Conservation (phyloP, 139 green algal species). For the Raphidocelis subcapitata region DNA sequence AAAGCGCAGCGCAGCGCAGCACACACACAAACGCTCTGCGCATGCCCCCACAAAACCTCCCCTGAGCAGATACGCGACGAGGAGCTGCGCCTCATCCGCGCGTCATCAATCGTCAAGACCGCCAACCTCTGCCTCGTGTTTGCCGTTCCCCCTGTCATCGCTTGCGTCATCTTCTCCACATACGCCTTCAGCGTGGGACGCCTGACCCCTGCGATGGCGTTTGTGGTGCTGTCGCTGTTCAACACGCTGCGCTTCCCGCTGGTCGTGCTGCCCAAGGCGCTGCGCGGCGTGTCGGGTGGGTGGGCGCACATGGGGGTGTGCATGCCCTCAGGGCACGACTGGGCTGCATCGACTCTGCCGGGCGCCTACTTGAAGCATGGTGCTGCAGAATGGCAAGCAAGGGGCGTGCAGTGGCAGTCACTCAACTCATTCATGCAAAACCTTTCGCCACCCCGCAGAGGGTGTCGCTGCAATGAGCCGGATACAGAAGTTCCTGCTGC, state of each 20-base stretch:
- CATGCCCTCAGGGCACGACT: too few species aligned
- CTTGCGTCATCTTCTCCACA: constrained; percentile 57
- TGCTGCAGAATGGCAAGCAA: too few species aligned
- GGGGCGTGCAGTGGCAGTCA: too few species aligned
- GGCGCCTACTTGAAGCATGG: too few species aligned
- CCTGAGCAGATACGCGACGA: constrained; percentile 37
- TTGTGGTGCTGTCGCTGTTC: constrained; percentile 78
- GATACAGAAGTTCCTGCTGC: constrained; percentile 57
- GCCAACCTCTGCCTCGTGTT: constrained; percentile 72
- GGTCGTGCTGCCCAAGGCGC: constrained; percentile 74
- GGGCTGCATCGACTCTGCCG: too few species aligned
- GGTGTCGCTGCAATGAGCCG: constrained; percentile 40
- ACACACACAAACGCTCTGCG: too few species aligned
- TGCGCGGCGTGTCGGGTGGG: constrained; percentile 51
- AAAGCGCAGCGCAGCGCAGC: too few species aligned
- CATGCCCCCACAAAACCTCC: too few species aligned
- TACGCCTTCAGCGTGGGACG: constrained; percentile 51
- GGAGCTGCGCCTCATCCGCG: constrained; percentile 42
- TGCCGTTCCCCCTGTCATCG: constrained; percentile 53
- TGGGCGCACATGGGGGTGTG: too few species aligned
- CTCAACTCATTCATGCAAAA: too few species aligned
- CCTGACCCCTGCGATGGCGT: constrained; percentile 52
- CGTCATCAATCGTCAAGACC: constrained; percentile 53
- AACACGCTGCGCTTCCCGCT: constrained; percentile 80
- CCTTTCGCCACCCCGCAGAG: constrained; percentile 27